A percentile compares a stretch with the other conserved stretches of the same genome.
Evolutionary conservation across 345 rosid species (phyloP).

Genomic region (Eucalyptus fibrosa): DNA sequence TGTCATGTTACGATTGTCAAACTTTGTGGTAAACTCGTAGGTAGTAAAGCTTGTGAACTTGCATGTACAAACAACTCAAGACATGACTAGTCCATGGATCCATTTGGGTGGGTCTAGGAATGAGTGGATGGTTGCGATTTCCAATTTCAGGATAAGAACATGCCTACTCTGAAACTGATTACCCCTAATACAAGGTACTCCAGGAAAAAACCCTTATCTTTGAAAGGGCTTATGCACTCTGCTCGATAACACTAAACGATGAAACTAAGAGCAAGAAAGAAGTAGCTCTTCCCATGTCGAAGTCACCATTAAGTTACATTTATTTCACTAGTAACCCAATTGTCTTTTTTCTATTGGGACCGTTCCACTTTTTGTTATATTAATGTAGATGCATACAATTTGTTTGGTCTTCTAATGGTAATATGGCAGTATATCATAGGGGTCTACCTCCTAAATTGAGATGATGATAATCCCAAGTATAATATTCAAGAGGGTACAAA

Average conservation of each 20-base stretch:
- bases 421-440: neutral
- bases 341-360: neutral
- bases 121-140: too few species aligned
- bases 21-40: too few species aligned
- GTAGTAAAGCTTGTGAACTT: too few species aligned
- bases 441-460: neutral
- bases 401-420: neutral
- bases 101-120: too few species aligned
- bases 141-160: too few species aligned
- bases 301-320: neutral
- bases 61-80: too few species aligned
- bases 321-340: neutral
- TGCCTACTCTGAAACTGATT: fast-evolving
- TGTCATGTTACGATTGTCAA: too few species aligned
- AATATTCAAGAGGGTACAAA: neutral
- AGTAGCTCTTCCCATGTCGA: neutral
- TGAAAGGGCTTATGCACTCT: neutral
- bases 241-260: neutral
- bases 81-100: too few species aligned
- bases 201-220: neutral
- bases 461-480: neutral
- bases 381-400: neutral
- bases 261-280: neutral
- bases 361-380: neutral
- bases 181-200: neutral